phyloP scores from a whole-genome alignment of 2,329 filamentous ascomycete genomes.

The Fusarium camptoceras region DNA sequence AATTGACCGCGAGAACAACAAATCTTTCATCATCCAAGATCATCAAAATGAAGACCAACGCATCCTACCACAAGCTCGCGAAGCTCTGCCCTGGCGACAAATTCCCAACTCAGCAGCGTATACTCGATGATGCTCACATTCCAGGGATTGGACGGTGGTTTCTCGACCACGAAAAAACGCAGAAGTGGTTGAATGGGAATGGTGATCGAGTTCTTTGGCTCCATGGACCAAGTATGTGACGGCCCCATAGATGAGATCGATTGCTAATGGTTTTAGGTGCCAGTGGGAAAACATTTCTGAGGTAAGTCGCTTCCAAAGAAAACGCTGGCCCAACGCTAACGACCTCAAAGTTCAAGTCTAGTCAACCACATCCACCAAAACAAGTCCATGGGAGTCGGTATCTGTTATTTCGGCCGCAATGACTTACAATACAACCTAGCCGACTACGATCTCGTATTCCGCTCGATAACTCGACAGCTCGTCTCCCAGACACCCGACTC shows the following conservation, averaged over 20 bases:
- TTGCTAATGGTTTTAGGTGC: background rate
- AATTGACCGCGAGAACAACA: too few relatives aligned
- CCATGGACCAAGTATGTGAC: background rate
- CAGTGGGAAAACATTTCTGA: slow-evolving; percentile 12
- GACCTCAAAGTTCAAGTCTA: background rate
- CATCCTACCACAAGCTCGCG: fast-evolving
- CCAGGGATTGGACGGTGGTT: background rate
- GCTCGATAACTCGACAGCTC: background rate
- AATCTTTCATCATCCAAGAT: background rate
- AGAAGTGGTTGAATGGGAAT: background rate
- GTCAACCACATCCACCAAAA: background rate
- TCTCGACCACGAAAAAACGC: background rate
- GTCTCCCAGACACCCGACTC: background rate
- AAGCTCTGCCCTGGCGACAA: slow-evolving; percentile 9
- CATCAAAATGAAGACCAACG: background rate
- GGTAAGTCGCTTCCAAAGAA: background rate
- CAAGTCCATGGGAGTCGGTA: background rate
- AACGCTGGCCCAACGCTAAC: background rate
- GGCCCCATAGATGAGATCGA: fast-evolving
- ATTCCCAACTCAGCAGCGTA: background rate
- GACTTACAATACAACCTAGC: background rate
- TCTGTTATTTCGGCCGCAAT: background rate
- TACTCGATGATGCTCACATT: background rate
- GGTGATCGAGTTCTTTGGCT: background rate
- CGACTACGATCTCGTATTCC: background rate